phyloP scores from a whole-genome alignment of 805 yeast genomes.

The Hanseniaspora osmophila region DNA sequence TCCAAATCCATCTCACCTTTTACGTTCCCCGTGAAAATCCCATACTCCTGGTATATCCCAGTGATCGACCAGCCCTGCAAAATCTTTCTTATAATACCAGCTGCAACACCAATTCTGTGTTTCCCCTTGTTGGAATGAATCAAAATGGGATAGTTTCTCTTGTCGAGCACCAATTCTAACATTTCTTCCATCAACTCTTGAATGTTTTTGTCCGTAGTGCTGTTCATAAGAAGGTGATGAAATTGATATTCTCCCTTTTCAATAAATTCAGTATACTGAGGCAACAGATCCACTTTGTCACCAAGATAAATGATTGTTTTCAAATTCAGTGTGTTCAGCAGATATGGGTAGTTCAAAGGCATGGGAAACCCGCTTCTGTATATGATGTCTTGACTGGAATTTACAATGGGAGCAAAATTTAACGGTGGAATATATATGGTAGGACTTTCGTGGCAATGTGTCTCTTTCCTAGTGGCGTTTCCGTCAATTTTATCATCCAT shows the following conservation, averaged over 20 bases:
- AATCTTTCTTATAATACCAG: slow-evolving; percentile 77
- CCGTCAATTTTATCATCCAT: neutral
- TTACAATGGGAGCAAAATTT: slow-evolving; percentile 63
- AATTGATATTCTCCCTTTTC: slow-evolving; percentile 35
- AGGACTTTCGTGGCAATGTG: neutral
- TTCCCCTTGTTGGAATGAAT: slow-evolving; percentile 96
- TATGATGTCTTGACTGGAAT: slow-evolving; percentile 39
- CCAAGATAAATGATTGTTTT: slow-evolving; percentile 74
- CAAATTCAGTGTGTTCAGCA: slow-evolving; percentile 46
- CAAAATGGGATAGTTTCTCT: slow-evolving; percentile 70
- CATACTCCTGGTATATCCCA: slow-evolving; percentile 88
- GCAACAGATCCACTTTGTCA: slow-evolving; percentile 39
- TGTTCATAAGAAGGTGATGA: slow-evolving; percentile 48
- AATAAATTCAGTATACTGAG: slow-evolving; percentile 61
- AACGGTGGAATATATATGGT: slow-evolving; percentile 65
- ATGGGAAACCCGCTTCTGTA: slow-evolving; percentile 92
- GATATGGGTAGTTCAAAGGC: slow-evolving; percentile 68
- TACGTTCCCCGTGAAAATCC: slow-evolving; percentile 72
- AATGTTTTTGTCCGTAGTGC: slow-evolving; percentile 63
- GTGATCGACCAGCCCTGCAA: slow-evolving; percentile 89
- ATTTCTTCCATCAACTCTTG: slow-evolving; percentile 44
- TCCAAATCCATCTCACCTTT: slow-evolving; percentile 87
- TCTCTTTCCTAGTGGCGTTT: neutral
- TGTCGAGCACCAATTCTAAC: slow-evolving; percentile 40
- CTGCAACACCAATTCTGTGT: slow-evolving; percentile 84